Evolutionary conservation across 805 yeast genomes (phyloP), one percentile per base, ranked within the genome.

Genomic region (Candida awuae): DNA sequence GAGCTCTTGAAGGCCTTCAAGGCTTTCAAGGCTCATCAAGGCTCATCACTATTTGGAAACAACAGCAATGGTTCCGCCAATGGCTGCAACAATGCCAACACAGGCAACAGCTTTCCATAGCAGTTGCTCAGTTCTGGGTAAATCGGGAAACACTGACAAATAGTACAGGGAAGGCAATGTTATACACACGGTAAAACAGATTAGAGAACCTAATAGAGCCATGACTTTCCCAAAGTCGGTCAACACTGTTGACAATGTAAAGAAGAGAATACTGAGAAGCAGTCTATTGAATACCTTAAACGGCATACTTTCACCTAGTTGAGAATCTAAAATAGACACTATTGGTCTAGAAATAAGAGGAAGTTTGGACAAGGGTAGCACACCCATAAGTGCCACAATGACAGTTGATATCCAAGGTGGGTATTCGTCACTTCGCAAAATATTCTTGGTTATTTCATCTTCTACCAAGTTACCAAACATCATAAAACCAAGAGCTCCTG

Each of bases 311-410:
- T 25, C 34, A 16, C 30, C 29, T 8, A 35, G 10, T 16, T 25
- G 21, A 6, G 20, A 25, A 50, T 84, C 94, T 28, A 82, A 53
- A 1, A 86, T 76, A 1, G 88, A 69, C 23, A 84, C 73, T 21
- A 87, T 77, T 0, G 96, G 96, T 52, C 86, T 75, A 10, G 88
- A 84, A 48, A 80, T 80, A 29, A 86, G 67, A 1, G 96, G 95
- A 1, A 86, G 71, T 52, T 87, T 87, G 2, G 95, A 84, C 22
- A 86, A 58, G 1, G 96, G 95, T 18, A 87, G 73, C 6, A 85
- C 48, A n/a, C 94, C 83, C 71, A 86, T 81, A 29, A 83, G 62
- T 0, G 71, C 68, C 34, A 87, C 78, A 32, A 87, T 66, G 19
- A 71, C 39, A 1, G 68, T 68, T 32, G 67, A 62, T 6, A 68